These are phyloP conservation scores for Graphilbum fragrans DNA, from an alignment of 2,329 filamentous ascomycete species.

Conservation along the genomic window DNA sequence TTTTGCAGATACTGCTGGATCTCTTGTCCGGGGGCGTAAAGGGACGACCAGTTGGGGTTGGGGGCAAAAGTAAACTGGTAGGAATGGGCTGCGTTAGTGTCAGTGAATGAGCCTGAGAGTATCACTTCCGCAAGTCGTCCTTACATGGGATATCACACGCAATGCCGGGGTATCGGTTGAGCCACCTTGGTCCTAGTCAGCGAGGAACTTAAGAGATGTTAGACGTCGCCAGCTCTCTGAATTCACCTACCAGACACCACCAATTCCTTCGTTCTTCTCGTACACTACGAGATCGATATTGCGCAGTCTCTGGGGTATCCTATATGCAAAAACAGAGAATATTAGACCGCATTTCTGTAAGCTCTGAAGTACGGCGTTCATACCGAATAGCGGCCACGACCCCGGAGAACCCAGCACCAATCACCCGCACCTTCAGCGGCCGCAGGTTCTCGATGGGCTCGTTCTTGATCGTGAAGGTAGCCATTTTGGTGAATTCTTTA, in stretches of 20 bases:
- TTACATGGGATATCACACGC: constrained; percentile 25
- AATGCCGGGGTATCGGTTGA: constrained; percentile 21
- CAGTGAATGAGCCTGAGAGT: background rate
- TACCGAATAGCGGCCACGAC: constrained; percentile 20
- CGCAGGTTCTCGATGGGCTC: constrained; percentile 19
- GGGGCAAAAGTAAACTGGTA: constrained; percentile 45
- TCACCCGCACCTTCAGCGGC: constrained; percentile 20
- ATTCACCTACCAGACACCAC: constrained; percentile 19
- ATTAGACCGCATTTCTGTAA: background rate
- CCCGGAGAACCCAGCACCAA: constrained; percentile 21
- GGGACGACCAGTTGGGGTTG: constrained; percentile 39
- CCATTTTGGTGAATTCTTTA: too few species aligned
- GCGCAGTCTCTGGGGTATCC: constrained; percentile 20
- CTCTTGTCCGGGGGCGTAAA: constrained; percentile 36
- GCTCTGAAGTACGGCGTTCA: background rate
- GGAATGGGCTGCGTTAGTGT: constrained; percentile 27
- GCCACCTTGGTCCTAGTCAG: constrained; percentile 14
- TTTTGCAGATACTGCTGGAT: constrained; percentile 35
- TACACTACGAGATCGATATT: constrained; percentile 18
- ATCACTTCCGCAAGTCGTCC: constrained; percentile 2
- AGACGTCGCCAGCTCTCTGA: background rate
- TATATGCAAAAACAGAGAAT: too few species aligned
- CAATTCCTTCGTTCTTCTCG: constrained; percentile 16
- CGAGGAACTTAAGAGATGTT: background rate
- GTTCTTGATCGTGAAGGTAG: constrained; percentile 13